Evolutionary conservation across 306 rosid species (phyloP), one percentile per base, ranked within the genome.

Genomic region (Leucaena leucocephala): DNA sequence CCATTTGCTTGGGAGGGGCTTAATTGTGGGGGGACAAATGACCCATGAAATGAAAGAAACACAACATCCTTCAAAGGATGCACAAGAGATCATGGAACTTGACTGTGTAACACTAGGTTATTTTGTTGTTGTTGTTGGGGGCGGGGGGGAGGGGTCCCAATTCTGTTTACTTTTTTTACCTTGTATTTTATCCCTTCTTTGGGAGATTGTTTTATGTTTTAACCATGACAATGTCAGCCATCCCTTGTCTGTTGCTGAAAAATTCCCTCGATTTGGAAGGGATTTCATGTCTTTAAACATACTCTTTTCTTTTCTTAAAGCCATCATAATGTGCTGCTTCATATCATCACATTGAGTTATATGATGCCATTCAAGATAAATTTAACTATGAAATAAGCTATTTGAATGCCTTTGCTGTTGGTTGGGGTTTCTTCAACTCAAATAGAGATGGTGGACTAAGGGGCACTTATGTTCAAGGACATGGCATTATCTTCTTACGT

Each of bases 1-100:
- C 84, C 81, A 22, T 14, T 14, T 12, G 2, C 45, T 48, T 63
- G 68, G 52, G 27, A 27, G 9, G 6, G 54, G 34, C 36, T 38
- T 38, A 34, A 4, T 38, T 6, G 48, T 45, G 35, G 54, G 72
- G 68, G 43, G 62, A 55, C 62, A 75, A 45, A 36, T 58, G 71
- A 69, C 65, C 76, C 76, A 55, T n/a, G 11, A 80, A 80, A 55
- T n/a, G 11, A 80, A 80, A 80, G 9, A 17, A 54, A 54, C 35
- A 61, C 39, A 67, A 68, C 1, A 27, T 27, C 39, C n/a, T 68
- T 49, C 40, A 49, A 61, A 27, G 22, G 21, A 15, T 35, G 11
- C 34, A 44, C 17, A 36, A 58, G 64, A 45, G n/a, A 62, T 68
- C 45, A 68, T 65, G 72, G n/a, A 21, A 58, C 68, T 58, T 40